These are phyloP conservation scores for Tetracladium setigerum DNA, from an alignment of 495 filamentous ascomycete genomes.

Conservation along the genomic window DNA sequence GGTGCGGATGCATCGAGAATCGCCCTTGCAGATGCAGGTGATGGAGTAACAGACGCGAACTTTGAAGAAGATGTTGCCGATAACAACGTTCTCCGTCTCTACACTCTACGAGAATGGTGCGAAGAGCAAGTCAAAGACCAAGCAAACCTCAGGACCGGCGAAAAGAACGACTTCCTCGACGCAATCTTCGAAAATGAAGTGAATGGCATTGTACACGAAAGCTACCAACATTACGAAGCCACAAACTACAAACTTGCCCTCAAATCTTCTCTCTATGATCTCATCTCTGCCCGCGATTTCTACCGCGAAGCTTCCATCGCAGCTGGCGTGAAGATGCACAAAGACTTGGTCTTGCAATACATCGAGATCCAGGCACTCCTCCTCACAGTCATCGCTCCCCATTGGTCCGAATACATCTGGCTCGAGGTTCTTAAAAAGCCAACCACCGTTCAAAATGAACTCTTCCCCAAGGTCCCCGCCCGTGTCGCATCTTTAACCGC, in stretches of 20 bases:
- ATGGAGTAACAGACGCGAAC: constrained; percentile 93
- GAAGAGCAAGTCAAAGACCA: constrained; percentile 70
- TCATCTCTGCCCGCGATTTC: constrained; percentile 75
- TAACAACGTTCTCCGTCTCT: constrained; percentile 78
- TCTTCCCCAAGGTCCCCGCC: constrained; percentile 65
- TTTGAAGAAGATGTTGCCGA: constrained; percentile 94
- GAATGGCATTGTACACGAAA: constrained; percentile 71
- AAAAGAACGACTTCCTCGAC: constrained; percentile 75
- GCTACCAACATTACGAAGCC: constrained; percentile 64
- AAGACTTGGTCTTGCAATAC: constrained; percentile 65
- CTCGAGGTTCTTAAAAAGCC: constrained; percentile 74
- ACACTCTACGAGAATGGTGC: constrained; percentile 84
- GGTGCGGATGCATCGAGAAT: constrained; percentile 89
- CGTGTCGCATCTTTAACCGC: constrained; percentile 59
- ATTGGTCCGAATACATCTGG: constrained; percentile 95
- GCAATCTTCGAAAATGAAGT: constrained; percentile 90
- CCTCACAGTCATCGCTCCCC: constrained; percentile 74
- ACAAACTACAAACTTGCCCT: constrained; percentile 88
- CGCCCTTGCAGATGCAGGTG: constrained; percentile 88
- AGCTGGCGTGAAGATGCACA: constrained; percentile 76
- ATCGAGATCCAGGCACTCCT: constrained; percentile 81
- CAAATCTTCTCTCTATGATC: constrained; percentile 85
- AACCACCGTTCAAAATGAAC: constrained; percentile 68
- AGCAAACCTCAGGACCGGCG: constrained; percentile 61
- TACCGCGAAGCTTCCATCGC: constrained; percentile 76